phyloP scores from a whole-genome alignment of 2,329 filamentous ascomycete genomes.

The Aspergillus chevalieri region DNA sequence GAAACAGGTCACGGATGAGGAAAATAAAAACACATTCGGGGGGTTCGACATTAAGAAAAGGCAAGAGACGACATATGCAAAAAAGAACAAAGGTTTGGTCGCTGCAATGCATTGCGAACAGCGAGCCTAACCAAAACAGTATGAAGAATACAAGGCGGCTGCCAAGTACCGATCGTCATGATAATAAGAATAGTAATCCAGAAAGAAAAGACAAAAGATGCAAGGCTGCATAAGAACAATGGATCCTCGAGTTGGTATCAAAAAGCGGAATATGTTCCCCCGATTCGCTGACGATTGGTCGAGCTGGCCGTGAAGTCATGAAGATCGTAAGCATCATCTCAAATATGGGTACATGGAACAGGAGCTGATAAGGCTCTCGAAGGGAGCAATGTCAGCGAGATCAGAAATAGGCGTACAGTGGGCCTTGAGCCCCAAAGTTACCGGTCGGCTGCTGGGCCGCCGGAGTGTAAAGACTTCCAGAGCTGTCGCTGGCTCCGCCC shows the following conservation, averaged over 20 bases:
- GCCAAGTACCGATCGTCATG: conserved; percentile 10
- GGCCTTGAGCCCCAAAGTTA: conserved; percentile 21
- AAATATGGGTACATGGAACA: conserved; percentile 31
- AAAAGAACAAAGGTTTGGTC: conserved; percentile 1
- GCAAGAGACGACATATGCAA: not conserved
- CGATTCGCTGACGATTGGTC: conserved; percentile 19
- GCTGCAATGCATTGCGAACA: not conserved
- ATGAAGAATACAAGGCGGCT: conserved; percentile 17
- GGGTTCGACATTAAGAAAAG: conserved; percentile 2
- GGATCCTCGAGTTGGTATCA: conserved; percentile 17
- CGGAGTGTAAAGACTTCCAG: conserved; percentile 22
- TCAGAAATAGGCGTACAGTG: conserved; percentile 31
- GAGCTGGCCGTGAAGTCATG: conserved; percentile 21
- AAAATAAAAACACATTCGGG: conserved; percentile 7
- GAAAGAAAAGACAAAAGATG: conserved; percentile 17
- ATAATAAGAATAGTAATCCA: conserved; percentile 9
- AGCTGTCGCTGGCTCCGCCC: conserved; percentile 21
- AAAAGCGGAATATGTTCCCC: conserved; percentile 9
- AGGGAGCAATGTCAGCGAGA: conserved; percentile 8
- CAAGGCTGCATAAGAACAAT: conserved; percentile 16
- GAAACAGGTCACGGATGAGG: conserved; percentile 1
- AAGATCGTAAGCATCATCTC: conserved; percentile 33
- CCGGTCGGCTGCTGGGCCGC: conserved; percentile 23
- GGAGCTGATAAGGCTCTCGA: conserved; percentile 11
- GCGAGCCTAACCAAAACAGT: not conserved